Percentiles rank a stretch among this genome's conserved stretches.
Evolutionary conservation across 176 grass and related monocot species (phyloP).

Genomic region (Dactylis glomerata): DNA sequence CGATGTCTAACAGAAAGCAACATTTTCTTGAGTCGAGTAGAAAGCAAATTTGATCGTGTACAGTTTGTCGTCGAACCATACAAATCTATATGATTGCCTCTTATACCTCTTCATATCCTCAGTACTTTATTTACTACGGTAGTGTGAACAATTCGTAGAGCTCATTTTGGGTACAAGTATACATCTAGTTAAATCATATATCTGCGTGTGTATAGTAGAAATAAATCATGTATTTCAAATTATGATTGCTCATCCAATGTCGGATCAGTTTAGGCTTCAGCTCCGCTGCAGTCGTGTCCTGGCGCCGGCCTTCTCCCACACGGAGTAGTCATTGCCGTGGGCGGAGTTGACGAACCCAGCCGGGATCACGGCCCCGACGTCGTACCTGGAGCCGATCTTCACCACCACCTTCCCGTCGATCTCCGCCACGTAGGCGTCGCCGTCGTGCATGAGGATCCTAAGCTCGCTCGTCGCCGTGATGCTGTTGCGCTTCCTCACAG

Average conservation of each 20-base stretch:
- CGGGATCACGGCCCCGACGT: not conserved
- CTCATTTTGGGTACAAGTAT: not conserved
- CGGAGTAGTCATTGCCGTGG: no score
- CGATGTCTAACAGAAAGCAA: not conserved
- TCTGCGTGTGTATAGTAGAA: not conserved
- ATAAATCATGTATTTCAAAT: not conserved
- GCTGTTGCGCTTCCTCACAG: conserved; percentile 43
- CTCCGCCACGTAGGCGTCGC: no score
- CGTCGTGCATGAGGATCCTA: no score
- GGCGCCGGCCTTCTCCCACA: not conserved
- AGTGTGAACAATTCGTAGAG: not conserved
- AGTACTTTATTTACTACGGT: not conserved
- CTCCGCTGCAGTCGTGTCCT: not conserved
- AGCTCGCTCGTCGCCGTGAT: conserved; percentile 28
- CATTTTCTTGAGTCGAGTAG: not conserved
- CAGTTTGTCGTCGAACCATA: not conserved
- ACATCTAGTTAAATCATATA: not conserved
- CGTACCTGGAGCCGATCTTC: not conserved
- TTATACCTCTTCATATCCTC: not conserved
- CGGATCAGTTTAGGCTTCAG: not conserved
- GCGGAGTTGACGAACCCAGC: no score
- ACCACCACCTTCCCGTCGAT: no score
- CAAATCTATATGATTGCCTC: not conserved
- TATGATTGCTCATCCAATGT: not conserved
- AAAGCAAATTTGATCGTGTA: not conserved